phyloP scores from a whole-genome alignment of 305 asterid species.

The Fraxinus latifolia region DNA sequence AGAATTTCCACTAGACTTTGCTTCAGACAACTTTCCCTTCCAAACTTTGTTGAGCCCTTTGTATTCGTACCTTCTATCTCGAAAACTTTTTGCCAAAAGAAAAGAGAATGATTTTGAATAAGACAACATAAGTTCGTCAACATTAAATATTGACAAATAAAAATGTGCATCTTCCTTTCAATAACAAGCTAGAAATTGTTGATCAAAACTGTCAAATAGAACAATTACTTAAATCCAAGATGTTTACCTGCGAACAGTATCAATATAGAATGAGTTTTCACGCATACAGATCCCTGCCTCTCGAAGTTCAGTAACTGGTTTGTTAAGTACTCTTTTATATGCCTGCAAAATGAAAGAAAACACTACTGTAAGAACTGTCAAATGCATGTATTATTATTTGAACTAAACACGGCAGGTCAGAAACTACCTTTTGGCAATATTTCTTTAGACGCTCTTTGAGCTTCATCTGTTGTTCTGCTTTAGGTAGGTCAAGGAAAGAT shows the following conservation, averaged over 20 bases:
- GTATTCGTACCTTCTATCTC: slow-evolving; percentile 97
- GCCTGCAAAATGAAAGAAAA: slow-evolving; percentile 53
- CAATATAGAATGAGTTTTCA: slow-evolving; percentile 96
- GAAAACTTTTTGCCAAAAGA: slow-evolving; percentile 56
- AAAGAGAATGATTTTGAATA: slow-evolving; percentile 14
- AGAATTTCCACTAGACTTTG: slow-evolving; percentile 89
- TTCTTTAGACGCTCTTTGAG: slow-evolving; percentile 92
- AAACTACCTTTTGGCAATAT: slow-evolving; percentile 88
- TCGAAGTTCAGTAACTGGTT: slow-evolving; percentile 92
- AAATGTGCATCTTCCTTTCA: slow-evolving; percentile 17
- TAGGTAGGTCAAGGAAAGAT: slow-evolving; percentile 87
- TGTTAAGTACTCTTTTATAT: slow-evolving; percentile 85
- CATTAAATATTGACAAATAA: slow-evolving; percentile 6
- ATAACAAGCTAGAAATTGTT: slow-evolving; percentile 6
- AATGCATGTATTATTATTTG: slow-evolving; percentile 16
- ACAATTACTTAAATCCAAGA: slow-evolving; percentile 19
- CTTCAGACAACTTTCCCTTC: slow-evolving; percentile 94
- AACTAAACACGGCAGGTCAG: slow-evolving; percentile 22
- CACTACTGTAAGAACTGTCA: slow-evolving; percentile 13
- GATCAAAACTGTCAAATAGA: slow-evolving; percentile 14
- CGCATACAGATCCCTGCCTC: slow-evolving; percentile 99
- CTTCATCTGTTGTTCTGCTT: slow-evolving; percentile 85
- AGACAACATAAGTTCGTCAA: slow-evolving; percentile 19
- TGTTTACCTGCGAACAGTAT: slow-evolving; percentile 92
- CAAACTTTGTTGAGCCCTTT: slow-evolving; percentile 96